phyloP scores from a whole-genome alignment of 352 stramenopile genomes.

The Proteromonas lacertae region DNA sequence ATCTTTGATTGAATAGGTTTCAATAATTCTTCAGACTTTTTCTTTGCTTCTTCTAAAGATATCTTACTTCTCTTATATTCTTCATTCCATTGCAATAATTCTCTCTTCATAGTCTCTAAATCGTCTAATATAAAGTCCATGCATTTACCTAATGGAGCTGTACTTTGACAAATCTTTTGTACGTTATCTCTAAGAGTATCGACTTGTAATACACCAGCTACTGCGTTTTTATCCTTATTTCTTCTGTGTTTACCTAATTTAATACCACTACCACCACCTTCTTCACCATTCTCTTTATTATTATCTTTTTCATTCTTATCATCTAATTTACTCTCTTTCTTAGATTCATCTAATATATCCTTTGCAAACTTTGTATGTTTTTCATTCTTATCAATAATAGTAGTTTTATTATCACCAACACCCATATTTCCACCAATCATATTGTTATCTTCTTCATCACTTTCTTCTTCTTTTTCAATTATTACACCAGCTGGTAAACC shows the following conservation, averaged over 20 bases:
- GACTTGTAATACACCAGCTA: constrained; percentile 9
- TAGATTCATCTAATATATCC: neutral
- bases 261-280: constrained; percentile 2
- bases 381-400: constrained; percentile 12
- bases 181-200: constrained; percentile 21
- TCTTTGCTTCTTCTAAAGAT: too few relatives aligned
- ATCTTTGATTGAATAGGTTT: too few relatives aligned
- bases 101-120: constrained; percentile 54
- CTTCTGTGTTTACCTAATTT: constrained; percentile 1
- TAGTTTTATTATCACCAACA: too few relatives aligned
- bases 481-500: too few relatives aligned
- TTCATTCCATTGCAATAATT: constrained; percentile 49
- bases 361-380: constrained; percentile 20
- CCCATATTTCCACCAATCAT: too few relatives aligned
- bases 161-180: constrained; percentile 52
- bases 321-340: neutral
- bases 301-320: neutral
- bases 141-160: constrained; percentile 37
- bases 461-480: too few relatives aligned
- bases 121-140: constrained; percentile 71
- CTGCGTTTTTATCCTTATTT: neutral
- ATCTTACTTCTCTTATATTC: constrained; percentile 13
- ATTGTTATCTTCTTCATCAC: too few relatives aligned
- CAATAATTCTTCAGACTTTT: too few relatives aligned
- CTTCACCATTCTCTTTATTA: neutral